Percentiles rank a stretch among this genome's conserved stretches.
Conservation (phyloP, 2,329 filamentous ascomycete species). For the Ramichloridium luteum region DNA sequence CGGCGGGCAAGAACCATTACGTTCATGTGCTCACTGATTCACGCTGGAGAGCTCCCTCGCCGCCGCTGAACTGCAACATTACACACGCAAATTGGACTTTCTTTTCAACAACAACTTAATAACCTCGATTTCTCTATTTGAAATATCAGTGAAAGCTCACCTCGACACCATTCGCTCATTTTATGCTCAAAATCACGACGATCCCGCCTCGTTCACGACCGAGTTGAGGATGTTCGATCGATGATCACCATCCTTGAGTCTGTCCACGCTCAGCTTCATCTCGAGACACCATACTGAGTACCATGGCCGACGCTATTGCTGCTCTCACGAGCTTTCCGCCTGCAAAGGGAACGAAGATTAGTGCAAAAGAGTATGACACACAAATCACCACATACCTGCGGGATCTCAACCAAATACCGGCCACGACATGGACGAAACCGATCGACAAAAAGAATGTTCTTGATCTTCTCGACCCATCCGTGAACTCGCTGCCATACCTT, state of each 20-base stretch:
- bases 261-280: not conserved
- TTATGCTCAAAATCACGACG: too few species aligned
- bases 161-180: too few species aligned
- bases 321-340: constrained; percentile 25
- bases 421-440: constrained; percentile 24
- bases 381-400: constrained; percentile 25
- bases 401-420: constrained; percentile 24
- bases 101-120: too few species aligned
- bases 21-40: too few species aligned
- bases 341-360: constrained; percentile 16
- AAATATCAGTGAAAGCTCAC: too few species aligned
- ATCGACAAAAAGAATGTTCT: constrained; percentile 31
- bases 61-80: too few species aligned
- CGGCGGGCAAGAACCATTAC: too few species aligned
- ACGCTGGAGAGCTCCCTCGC: too few species aligned
- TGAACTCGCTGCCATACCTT: constrained; percentile 49
- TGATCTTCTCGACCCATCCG: constrained; percentile 41
- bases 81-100: too few species aligned
- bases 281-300: constrained; percentile 5
- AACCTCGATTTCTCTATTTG: too few species aligned
- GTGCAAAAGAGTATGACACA: constrained; percentile 29
- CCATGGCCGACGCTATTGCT: constrained; percentile 17
- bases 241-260: constrained; percentile 1
- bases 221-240: too few species aligned
- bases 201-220: too few species aligned